Evolutionary conservation across 176 grass and related monocot genomes (phyloP).

Genomic region (Raddia distichophylla): DNA sequence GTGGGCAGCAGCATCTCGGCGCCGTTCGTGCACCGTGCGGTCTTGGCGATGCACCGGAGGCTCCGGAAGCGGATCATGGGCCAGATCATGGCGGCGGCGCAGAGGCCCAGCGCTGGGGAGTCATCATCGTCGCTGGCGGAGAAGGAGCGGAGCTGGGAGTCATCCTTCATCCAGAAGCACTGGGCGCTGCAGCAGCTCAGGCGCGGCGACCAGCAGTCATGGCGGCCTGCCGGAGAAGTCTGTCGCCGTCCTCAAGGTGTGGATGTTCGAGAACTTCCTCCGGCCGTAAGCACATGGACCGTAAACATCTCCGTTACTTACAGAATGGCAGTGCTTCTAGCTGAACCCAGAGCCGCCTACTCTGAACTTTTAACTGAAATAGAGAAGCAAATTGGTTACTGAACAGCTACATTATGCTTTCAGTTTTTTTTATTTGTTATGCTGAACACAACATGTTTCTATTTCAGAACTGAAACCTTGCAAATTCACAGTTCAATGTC

Average conservation of each 20-base stretch:
- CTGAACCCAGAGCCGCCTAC: neutral
- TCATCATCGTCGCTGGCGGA: slow-evolving; percentile 35
- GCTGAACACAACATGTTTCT: neutral
- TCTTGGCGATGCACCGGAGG: slow-evolving; percentile 51
- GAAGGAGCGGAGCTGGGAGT: slow-evolving; percentile 72
- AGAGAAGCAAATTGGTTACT: too few relatives aligned
- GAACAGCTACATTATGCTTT: neutral
- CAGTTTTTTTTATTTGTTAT: neutral
- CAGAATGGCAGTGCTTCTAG: neutral
- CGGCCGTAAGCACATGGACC: slow-evolving; percentile 62
- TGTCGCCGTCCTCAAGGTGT: slow-evolving; percentile 78
- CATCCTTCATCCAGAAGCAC: slow-evolving; percentile 90
- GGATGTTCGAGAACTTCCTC: slow-evolving; percentile 99
- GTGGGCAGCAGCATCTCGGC: slow-evolving; percentile 28
- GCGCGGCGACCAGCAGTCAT: slow-evolving; percentile 67
- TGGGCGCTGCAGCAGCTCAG: slow-evolving; percentile 79
- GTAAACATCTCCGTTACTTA: neutral
- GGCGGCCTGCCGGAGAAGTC: slow-evolving; percentile 94
- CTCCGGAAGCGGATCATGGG: slow-evolving; percentile 60
- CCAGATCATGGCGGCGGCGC: slow-evolving; percentile 45
- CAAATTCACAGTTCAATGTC: neutral
- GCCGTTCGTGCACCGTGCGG: slow-evolving; percentile 46
- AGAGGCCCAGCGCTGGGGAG: neutral
- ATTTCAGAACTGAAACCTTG: neutral
- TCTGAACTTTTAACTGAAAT: neutral